These are phyloP conservation scores for Leishmania aethiopica DNA, from an alignment of 208 protist genomes.

Conservation along the genomic window DNA sequence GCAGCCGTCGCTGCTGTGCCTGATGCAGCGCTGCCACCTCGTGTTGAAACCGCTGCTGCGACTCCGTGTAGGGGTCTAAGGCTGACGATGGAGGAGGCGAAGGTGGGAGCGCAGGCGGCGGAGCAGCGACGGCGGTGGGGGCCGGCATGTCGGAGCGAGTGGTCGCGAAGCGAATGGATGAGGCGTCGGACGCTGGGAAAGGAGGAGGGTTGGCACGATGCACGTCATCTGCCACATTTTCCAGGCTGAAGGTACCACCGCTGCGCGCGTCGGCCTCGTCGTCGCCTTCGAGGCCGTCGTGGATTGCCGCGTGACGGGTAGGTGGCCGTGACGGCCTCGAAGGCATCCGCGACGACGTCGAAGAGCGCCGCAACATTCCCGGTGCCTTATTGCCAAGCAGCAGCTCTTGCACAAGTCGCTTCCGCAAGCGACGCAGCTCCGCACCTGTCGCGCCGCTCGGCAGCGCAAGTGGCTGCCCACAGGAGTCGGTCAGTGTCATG, in stretches of 20 bases:
- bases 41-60: background rate
- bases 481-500: background rate
- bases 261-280: background rate
- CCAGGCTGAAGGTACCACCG: background rate
- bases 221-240: background rate
- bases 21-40: background rate
- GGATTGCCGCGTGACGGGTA: background rate
- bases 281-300: background rate
- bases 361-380: background rate
- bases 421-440: slow-evolving; percentile 7
- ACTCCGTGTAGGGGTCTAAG: background rate
- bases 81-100: background rate
- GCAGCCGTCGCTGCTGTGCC: slow-evolving; percentile 1
- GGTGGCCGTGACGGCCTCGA: background rate
- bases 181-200: background rate
- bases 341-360: background rate
- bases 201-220: background rate
- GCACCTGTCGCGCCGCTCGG: background rate
- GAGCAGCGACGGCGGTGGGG: background rate
- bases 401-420: slow-evolving; percentile 2
- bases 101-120: background rate
- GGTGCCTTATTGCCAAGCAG: background rate
- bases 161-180: background rate
- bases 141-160: background rate
- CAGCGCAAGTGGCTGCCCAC: background rate